Evolutionary conservation across 169 alveolate species (phyloP), one percentile per base, ranked within the genome.

Genomic region (Eimeria maxima): DNA sequence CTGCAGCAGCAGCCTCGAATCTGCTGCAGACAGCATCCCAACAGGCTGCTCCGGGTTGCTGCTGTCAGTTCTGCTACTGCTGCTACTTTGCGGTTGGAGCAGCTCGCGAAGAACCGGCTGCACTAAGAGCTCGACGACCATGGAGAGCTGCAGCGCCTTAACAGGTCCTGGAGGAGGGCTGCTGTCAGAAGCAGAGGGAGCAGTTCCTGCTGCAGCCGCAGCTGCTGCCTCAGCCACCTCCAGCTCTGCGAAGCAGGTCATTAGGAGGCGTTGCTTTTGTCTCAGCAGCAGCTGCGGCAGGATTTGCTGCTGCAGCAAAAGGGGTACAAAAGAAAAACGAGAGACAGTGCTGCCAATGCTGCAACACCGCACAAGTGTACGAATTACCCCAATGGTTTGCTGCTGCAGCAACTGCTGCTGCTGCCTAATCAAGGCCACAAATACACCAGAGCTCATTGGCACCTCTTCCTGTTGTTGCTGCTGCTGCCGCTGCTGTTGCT

Each of bases 261-360:
- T 78, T 27, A 78, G 89, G 67, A 78, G 89, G 11, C 89, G 89
- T 67, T 78, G 89, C 89, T 78, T 78, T 67, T 78, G 89, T 65
- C 89, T 60, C 67, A 78, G 89, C 89, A 78, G 89, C 89, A 78
- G 89, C 89, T 78, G 89, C 60, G 89, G 89, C 89, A 78, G 89
- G 11, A 78, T 78, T 29, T 78, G 89, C 67, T 78, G 8, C 67
- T n/a, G 89, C 89, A 78, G 89, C 89, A 78, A 33, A 8, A 57
- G 89, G 42, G 89, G 89, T 0, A 78, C 29, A 45, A 78, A 78
- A 22, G 65, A 50, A 22, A 44, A 78, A 38, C 89, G 89, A 44
- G 29, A n/a, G 27, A 45, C 60, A 4, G 89, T 80, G 89, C 89
- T 80, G 60, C 89, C 89, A 57, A 80, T 80, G 69, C 89, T 80